These are phyloP conservation scores for Diospyros kaki DNA, from an alignment of 148 eudicot species.

Conservation along the genomic window DNA sequence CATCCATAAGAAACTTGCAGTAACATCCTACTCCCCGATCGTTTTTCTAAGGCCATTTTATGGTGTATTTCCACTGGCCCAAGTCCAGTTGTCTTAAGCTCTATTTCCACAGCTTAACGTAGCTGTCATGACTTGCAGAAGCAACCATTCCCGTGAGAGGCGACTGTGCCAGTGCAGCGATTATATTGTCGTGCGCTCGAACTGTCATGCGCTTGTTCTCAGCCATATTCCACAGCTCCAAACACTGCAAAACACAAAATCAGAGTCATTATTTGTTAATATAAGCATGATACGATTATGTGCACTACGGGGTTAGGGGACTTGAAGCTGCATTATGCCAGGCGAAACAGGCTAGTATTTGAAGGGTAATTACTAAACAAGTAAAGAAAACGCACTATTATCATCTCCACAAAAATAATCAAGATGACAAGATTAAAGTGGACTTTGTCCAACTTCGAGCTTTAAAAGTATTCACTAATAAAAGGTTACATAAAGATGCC, in stretches of 20 bases:
- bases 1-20: not conserved
- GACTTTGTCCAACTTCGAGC: too few relatives aligned
- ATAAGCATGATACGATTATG: not conserved
- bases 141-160: conserved; percentile 89
- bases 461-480: too few relatives aligned
- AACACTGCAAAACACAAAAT: conserved; percentile 40
- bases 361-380: too few relatives aligned
- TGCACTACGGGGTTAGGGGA: too few relatives aligned
- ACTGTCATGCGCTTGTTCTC: conserved; percentile 96
- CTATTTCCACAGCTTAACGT: conserved; percentile 85
- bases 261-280: not conserved
- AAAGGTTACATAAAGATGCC: too few relatives aligned
- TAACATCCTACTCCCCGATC: not conserved
- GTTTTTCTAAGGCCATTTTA: too few relatives aligned
- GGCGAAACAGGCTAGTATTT: too few relatives aligned
- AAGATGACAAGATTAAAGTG: too few relatives aligned
- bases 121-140: conserved; percentile 88
- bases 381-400: too few relatives aligned
- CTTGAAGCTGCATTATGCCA: too few relatives aligned
- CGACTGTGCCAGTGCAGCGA: conserved; percentile 78
- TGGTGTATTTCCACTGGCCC: not conserved
- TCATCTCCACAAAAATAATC: too few relatives aligned
- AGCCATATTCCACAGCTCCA: conserved; percentile 97
- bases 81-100: not conserved
- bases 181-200: conserved; percentile 77